These are phyloP conservation scores for Gloeophyllum trabeum DNA, from an alignment of 768 basidiomycete genomes.

Conservation along the genomic window DNA sequence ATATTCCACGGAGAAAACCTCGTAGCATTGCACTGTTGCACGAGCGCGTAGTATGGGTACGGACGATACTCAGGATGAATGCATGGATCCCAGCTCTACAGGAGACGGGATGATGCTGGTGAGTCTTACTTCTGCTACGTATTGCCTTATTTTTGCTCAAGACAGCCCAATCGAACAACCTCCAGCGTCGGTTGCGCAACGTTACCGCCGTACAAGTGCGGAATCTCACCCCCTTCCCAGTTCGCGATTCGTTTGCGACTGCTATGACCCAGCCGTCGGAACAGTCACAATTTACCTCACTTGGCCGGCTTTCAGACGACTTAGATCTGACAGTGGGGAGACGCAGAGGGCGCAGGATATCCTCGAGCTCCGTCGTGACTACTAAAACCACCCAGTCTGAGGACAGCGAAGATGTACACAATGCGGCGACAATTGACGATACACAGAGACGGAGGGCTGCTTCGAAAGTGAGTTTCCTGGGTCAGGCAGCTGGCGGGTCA, in stretches of 20 bases:
- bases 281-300: slow-evolving; percentile 43
- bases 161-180: too few relatives aligned
- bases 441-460: slow-evolving; percentile 31
- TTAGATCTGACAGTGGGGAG: slow-evolving; percentile 49
- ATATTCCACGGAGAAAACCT: too few relatives aligned
- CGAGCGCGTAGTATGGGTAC: too few relatives aligned
- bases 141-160: too few relatives aligned
- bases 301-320: slow-evolving; percentile 59
- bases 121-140: too few relatives aligned
- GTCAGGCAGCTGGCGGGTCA: not conserved
- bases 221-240: slow-evolving; percentile 79
- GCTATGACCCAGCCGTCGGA: slow-evolving; percentile 60
- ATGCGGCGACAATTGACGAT: slow-evolving; percentile 13
- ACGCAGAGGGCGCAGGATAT: slow-evolving; percentile 50
- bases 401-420: slow-evolving; percentile 25
- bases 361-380: slow-evolving; percentile 42
- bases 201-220: slow-evolving; percentile 62
- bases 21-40: too few relatives aligned
- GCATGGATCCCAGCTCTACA: too few relatives aligned
- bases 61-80: too few relatives aligned
- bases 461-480: slow-evolving; percentile 32
- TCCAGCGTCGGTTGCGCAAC: too few relatives aligned
- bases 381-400: slow-evolving; percentile 35
- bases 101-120: too few relatives aligned
- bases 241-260: slow-evolving; percentile 66